A percentile compares a stretch with the other conserved stretches of the same genome.
Conservation (phyloP, 2,329 filamentous ascomycete species). For the Hortaea werneckii region DNA sequence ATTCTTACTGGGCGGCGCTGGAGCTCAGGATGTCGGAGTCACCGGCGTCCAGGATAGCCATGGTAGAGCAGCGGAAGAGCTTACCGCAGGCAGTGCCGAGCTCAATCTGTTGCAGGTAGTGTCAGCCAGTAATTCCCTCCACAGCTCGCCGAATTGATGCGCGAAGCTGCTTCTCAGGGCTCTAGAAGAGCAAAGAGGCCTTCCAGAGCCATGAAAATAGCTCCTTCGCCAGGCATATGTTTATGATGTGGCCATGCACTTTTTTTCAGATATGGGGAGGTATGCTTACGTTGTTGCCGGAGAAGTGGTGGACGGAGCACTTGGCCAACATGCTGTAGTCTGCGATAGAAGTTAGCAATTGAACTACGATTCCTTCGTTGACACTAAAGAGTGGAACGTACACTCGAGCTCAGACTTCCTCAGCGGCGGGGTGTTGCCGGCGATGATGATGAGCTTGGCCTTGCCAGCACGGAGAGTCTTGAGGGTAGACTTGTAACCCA, state of each 20-base stretch:
- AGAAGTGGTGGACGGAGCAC: slow-evolving; percentile 94
- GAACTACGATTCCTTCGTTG: neutral
- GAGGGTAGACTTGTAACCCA: slow-evolving; percentile 82
- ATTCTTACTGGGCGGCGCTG: no score
- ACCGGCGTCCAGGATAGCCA: slow-evolving; percentile 93
- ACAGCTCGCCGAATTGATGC: slow-evolving; percentile 50
- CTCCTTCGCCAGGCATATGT: slow-evolving; percentile 26
- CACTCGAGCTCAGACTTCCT: slow-evolving; percentile 90
- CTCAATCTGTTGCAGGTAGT: slow-evolving; percentile 63
- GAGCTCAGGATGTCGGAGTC: slow-evolving; percentile 92
- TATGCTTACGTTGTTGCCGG: slow-evolving; percentile 91
- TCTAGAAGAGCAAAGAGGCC: slow-evolving; percentile 31
- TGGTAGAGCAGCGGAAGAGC: slow-evolving; percentile 95
- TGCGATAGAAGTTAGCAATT: slow-evolving; percentile 11
- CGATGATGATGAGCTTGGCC: slow-evolving; percentile 95
- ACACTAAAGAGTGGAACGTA: slow-evolving; percentile 24
- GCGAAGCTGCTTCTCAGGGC: slow-evolving; percentile 83
- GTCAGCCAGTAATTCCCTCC: slow-evolving; percentile 62
- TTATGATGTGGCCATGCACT: slow-evolving; percentile 3
- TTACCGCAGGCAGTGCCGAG: slow-evolving; percentile 97
- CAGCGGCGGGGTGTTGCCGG: slow-evolving; percentile 93
- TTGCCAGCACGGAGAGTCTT: slow-evolving; percentile 91
- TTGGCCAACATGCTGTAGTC: slow-evolving; percentile 85
- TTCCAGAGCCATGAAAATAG: slow-evolving; percentile 25
- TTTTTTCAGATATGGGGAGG: slow-evolving; percentile 4